These are phyloP conservation scores for Apium graveolens DNA, from an alignment of 129 eudicot species.

Conservation along the genomic window DNA sequence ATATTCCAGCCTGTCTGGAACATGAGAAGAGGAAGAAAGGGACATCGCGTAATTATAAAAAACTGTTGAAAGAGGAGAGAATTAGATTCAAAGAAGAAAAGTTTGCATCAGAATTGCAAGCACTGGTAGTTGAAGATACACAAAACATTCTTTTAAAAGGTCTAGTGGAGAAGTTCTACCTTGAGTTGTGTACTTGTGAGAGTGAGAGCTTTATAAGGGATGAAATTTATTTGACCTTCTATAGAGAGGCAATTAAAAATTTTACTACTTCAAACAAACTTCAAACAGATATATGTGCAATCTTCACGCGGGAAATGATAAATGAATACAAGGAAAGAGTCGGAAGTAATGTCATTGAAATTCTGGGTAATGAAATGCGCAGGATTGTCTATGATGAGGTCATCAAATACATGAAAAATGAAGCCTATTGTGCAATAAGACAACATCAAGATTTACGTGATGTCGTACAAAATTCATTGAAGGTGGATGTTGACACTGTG, in stretches of 20 bases:
- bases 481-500: conserved; percentile 17
- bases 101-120: conserved; percentile 18
- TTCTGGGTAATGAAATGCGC: background rate
- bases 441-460: conserved; percentile 8
- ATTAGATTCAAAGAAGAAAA: conserved; percentile 21
- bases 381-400: background rate
- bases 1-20: background rate
- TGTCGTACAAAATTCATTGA: background rate
- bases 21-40: background rate
- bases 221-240: conserved; percentile 6
- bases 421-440: background rate
- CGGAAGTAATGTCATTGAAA: background rate
- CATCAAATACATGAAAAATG: conserved; percentile 4
- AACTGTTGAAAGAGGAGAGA: conserved; percentile 9
- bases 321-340: conserved; percentile 4
- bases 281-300: conserved; percentile 15
- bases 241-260: background rate
- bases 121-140: conserved; percentile 35
- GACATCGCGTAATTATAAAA: background rate
- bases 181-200: conserved; percentile 19
- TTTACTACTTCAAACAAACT: background rate
- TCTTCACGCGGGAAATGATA: conserved; percentile 13
- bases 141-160: conserved; percentile 29
- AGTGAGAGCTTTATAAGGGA: conserved; percentile 13
- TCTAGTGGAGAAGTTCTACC: conserved; percentile 15